A percentile compares a stretch with the other conserved stretches of the same genome.
Evolutionary conservation across 1,284 basidiomycete genomes (phyloP).

Genomic region (Fistulinella staudtii): DNA sequence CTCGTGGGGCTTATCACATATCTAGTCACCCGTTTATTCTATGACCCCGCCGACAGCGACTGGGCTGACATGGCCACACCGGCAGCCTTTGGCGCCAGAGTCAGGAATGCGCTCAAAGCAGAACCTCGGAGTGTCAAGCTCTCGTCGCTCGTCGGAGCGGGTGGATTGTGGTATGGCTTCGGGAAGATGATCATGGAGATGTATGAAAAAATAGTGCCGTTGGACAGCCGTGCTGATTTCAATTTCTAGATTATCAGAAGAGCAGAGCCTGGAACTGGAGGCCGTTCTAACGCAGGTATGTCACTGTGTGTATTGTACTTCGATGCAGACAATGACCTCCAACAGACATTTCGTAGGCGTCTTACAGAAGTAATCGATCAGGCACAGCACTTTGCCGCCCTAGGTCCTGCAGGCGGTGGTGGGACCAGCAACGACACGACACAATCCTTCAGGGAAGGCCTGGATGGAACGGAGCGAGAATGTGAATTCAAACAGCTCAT

Average conservation of each 20-base stretch:
- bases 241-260: slow-evolving; percentile 59
- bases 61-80: slow-evolving; percentile 86
- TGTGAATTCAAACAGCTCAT: slow-evolving; percentile 43
- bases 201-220: slow-evolving; percentile 51
- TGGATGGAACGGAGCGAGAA: slow-evolving; percentile 85
- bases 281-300: slow-evolving; percentile 64
- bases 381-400: slow-evolving; percentile 82
- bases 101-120: slow-evolving; percentile 81
- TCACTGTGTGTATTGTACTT: not conserved
- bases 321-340: slow-evolving; percentile 4
- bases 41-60: slow-evolving; percentile 45
- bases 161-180: slow-evolving; percentile 87
- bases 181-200: slow-evolving; percentile 79
- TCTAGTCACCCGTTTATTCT: slow-evolving; percentile 1
- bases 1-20: slow-evolving; percentile 50
- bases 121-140: slow-evolving; percentile 79
- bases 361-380: slow-evolving; percentile 83
- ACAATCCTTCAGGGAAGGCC: slow-evolving; percentile 80
- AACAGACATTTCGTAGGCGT: slow-evolving; percentile 74
- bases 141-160: slow-evolving; percentile 77
- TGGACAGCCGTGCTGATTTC: slow-evolving; percentile 1
- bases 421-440: slow-evolving; percentile 55
- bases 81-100: slow-evolving; percentile 66
- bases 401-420: slow-evolving; percentile 56
- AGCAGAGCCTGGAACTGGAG: slow-evolving; percentile 65